Percentiles rank a stretch among this genome's conserved stretches.
phyloP scores from a whole-genome alignment of 2,329 filamentous ascomycete species.

The Harringtonia lauricola region DNA sequence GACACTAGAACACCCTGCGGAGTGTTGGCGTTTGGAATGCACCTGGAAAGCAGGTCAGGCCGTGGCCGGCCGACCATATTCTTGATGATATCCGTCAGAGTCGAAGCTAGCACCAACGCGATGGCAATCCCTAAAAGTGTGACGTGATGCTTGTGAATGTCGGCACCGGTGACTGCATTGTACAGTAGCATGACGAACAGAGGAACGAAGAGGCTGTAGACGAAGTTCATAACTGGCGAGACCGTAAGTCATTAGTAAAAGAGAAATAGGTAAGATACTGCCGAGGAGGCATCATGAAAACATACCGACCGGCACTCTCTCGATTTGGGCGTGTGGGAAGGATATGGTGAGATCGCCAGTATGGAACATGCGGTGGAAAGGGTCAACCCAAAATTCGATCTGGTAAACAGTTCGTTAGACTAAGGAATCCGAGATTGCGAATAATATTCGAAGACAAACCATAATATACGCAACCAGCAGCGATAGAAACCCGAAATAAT shows the following conservation, averaged over 20 bases:
- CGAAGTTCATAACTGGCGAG: slow-evolving; percentile 54
- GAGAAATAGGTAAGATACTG: neutral
- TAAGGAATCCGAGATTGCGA: neutral
- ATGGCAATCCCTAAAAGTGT: slow-evolving; percentile 73
- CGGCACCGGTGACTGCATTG: slow-evolving; percentile 50
- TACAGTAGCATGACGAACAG: slow-evolving; percentile 54
- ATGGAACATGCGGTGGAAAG: slow-evolving; percentile 92
- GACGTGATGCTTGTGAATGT: slow-evolving; percentile 72
- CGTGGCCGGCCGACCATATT: slow-evolving; percentile 66
- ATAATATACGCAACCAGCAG: slow-evolving; percentile 58
- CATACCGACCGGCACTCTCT: slow-evolving; percentile 71
- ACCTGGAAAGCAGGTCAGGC: slow-evolving; percentile 56
- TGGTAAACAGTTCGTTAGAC: slow-evolving; percentile 19
- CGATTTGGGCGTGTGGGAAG: slow-evolving; percentile 73
- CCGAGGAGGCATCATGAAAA: no score
- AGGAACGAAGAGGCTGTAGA: slow-evolving; percentile 68
- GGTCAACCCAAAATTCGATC: slow-evolving; percentile 60
- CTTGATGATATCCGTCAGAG: slow-evolving; percentile 86
- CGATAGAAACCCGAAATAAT: slow-evolving; percentile 69
- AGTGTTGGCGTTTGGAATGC: slow-evolving; percentile 51
- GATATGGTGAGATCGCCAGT: slow-evolving; percentile 76
- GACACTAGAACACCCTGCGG: slow-evolving; percentile 43
- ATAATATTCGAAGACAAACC: slow-evolving; percentile 22
- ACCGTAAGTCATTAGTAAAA: neutral
- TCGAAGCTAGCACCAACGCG: slow-evolving; percentile 62